A percentile compares a stretch with the other conserved stretches of the same genome.
These are phyloP conservation scores for Xylariales sp. DNA, from an alignment of 2,329 filamentous ascomycete species.

Conservation along the genomic window DNA sequence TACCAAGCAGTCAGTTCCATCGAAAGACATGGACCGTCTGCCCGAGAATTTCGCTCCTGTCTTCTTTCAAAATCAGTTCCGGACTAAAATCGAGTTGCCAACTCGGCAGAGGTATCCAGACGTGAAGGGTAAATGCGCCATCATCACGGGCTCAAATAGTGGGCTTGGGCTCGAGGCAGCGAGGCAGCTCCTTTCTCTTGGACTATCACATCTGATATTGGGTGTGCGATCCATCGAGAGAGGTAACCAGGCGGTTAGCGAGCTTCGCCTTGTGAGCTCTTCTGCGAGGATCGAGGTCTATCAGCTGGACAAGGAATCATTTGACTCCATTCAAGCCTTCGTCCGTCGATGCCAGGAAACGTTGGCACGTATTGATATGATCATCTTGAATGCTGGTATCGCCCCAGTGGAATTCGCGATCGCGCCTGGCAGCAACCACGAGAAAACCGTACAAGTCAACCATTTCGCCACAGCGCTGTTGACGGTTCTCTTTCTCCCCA, in stretches of 20 bases:
- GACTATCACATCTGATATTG: background rate
- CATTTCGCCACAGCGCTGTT: constrained; percentile 48
- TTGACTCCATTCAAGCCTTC: background rate
- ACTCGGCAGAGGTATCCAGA: background rate
- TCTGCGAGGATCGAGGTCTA: background rate
- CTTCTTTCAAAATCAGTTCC: background rate
- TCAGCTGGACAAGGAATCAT: background rate
- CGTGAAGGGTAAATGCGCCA: background rate
- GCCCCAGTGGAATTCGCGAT: constrained; percentile 15
- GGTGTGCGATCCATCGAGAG: background rate
- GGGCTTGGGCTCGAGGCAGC: background rate
- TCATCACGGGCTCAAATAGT: background rate
- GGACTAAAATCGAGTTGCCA: background rate
- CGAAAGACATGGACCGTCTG: background rate
- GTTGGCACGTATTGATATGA: background rate
- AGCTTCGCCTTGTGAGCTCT: background rate
- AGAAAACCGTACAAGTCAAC: constrained; percentile 45
- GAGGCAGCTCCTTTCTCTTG: background rate
- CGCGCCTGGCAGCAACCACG: constrained; percentile 25
- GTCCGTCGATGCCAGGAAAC: background rate
- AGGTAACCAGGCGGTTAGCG: background rate
- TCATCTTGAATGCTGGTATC: constrained; percentile 26
- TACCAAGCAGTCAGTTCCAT: background rate
- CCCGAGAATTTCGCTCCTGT: background rate
- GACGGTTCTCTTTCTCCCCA: constrained; percentile 40